A percentile compares a stretch with the other conserved stretches of the same genome.
These are phyloP conservation scores for Inga laurina DNA, from an alignment of 306 rosid species.

Conservation along the genomic window DNA sequence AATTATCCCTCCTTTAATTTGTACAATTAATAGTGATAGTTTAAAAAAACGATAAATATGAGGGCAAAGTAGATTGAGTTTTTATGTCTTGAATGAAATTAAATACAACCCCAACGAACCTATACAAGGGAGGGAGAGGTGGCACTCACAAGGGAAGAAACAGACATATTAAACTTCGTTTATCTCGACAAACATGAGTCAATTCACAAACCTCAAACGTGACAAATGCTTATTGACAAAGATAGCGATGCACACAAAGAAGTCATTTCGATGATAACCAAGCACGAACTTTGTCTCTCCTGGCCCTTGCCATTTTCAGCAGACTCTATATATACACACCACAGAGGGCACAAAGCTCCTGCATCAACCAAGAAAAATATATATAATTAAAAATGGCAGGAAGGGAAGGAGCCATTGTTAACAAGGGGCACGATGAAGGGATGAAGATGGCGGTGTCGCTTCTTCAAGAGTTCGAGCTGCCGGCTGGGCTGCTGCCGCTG, in stretches of 20 bases:
- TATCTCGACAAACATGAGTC: background rate
- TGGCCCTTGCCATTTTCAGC: background rate
- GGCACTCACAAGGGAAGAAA: background rate
- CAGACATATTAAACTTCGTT: background rate
- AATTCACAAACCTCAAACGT: background rate
- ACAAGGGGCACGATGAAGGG: conserved; percentile 75
- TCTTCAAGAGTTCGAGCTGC: conserved; percentile 71
- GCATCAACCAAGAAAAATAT: background rate
- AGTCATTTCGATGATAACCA: conserved; percentile 42
- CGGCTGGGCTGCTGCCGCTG: conserved; percentile 77
- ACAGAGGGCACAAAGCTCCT: background rate
- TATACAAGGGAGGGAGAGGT: too few relatives aligned
- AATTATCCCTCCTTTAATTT: too few relatives aligned
- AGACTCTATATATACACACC: conserved; percentile 21
- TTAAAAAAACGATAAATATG: too few relatives aligned
- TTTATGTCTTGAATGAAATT: too few relatives aligned
- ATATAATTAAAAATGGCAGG: conserved; percentile 47
- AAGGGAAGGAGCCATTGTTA: conserved; percentile 76
- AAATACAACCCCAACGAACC: too few relatives aligned
- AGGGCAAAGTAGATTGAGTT: too few relatives aligned
- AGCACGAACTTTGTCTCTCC: conserved; percentile 36
- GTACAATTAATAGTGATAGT: too few relatives aligned
- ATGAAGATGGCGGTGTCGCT: conserved; percentile 52
- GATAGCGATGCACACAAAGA: conserved; percentile 42
- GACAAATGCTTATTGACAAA: conserved; percentile 37